Percentiles rank a stretch among this genome's conserved stretches.
phyloP scores from a whole-genome alignment of 129 eudicot species.

The Sambucus nigra region DNA sequence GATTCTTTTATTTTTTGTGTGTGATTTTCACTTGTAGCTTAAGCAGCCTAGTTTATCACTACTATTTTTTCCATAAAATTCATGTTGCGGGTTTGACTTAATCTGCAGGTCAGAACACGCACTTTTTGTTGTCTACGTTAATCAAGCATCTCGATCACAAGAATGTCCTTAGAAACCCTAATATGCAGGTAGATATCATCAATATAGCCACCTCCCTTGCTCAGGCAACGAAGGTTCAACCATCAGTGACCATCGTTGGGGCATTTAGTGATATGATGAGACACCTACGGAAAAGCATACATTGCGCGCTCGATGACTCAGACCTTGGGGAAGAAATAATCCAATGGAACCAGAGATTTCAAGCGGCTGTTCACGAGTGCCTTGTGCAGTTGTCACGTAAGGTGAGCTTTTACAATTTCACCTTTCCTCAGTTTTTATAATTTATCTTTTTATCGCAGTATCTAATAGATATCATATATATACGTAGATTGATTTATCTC shows the following conservation, averaged over 20 bases:
- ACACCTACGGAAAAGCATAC: conserved; percentile 53
- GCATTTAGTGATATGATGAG: conserved; percentile 69
- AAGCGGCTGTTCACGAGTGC: conserved; percentile 55
- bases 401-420: conserved; percentile 18
- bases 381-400: conserved; percentile 68
- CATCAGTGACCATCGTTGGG: conserved; percentile 54
- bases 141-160: conserved; percentile 80
- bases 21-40: not conserved
- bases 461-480: not conserved
- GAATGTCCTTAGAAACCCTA: conserved; percentile 45
- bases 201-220: conserved; percentile 46
- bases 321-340: conserved; percentile 49
- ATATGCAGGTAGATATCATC: conserved; percentile 56
- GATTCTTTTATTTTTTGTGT: too few relatives aligned
- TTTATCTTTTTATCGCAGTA: too few relatives aligned
- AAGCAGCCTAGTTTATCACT: not conserved
- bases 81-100: conserved; percentile 4
- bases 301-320: conserved; percentile 46
- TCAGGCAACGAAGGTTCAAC: conserved; percentile 41
- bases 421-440: not conserved
- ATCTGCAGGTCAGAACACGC: conserved; percentile 50
- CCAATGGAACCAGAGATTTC: conserved; percentile 39
- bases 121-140: conserved; percentile 52
- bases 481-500: not conserved
- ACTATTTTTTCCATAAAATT: not conserved